Conservation (phyloP, 2,329 filamentous ascomycete genomes). For the Sporothrix sp. region DNA sequence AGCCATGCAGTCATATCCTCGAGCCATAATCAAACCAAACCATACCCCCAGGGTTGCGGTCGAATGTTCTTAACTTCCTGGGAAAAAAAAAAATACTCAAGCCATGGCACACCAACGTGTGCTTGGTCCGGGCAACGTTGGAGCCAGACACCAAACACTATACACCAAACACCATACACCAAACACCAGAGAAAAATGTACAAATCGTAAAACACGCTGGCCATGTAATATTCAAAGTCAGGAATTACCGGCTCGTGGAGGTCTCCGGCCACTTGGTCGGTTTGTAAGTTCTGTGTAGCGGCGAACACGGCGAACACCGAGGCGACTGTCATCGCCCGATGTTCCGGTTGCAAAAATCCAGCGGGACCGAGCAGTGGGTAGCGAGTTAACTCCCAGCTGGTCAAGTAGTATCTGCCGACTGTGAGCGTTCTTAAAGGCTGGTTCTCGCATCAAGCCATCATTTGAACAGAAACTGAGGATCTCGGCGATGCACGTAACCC, state of each 20-base stretch:
- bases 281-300: constrained; percentile 34
- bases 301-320: constrained; percentile 36
- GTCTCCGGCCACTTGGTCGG: constrained; percentile 13
- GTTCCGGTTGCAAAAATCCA: constrained; percentile 42
- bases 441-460: constrained; percentile 60
- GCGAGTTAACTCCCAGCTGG: constrained; percentile 49
- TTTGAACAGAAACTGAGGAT: constrained; percentile 68
- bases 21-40: too few species aligned
- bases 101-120: too few species aligned
- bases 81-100: too few species aligned
- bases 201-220: background rate
- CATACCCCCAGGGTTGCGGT: too few species aligned
- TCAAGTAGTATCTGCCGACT: constrained; percentile 60
- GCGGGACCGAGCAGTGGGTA: constrained; percentile 37
- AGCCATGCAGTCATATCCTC: too few species aligned
- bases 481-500: constrained; percentile 62
- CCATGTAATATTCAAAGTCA: background rate
- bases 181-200: too few species aligned
- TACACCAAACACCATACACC: too few species aligned
- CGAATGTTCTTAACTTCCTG: too few species aligned
- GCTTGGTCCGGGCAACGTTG: too few species aligned
- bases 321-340: constrained; percentile 25
- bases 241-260: background rate
- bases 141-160: background rate
- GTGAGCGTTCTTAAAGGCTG: constrained; percentile 56